Percentiles rank a stretch among this genome's conserved stretches.
Evolutionary conservation across 306 rosid species (phyloP).

Genomic region (Spatholobus suberectus): DNA sequence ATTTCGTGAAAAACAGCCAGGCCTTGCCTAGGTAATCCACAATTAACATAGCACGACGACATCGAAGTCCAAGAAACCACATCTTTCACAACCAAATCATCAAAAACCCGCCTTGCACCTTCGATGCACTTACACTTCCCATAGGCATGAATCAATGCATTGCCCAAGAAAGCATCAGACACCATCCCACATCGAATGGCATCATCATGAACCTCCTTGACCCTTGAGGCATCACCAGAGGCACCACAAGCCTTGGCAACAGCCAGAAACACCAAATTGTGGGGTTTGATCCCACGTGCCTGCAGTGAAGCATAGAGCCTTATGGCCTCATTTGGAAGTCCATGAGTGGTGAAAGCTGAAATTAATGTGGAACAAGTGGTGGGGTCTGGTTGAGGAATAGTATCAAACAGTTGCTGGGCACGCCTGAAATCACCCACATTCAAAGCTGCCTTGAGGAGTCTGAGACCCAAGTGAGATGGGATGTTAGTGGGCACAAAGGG

Average conservation of each 20-base stretch:
- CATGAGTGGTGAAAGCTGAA: conserved; percentile 51
- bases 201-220: conserved; percentile 50
- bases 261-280: conserved; percentile 44
- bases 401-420: conserved; percentile 58
- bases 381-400: conserved; percentile 54
- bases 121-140: conserved; percentile 48
- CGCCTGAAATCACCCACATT: conserved; percentile 53
- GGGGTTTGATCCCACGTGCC: conserved; percentile 40
- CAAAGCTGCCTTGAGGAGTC: conserved; percentile 39
- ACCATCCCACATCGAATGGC: conserved; percentile 44
- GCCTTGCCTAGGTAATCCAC: conserved; percentile 46
- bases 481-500: conserved; percentile 44
- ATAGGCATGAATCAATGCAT: conserved; percentile 56
- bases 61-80: conserved; percentile 58
- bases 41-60: conserved; percentile 47
- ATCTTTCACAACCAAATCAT: conserved; percentile 46
- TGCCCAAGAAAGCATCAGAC: conserved; percentile 47
- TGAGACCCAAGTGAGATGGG: conserved; percentile 50
- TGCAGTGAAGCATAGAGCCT: conserved; percentile 39
- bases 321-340: conserved; percentile 50
- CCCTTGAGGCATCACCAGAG: conserved; percentile 48
- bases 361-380: conserved; percentile 54
- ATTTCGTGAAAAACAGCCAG: conserved; percentile 44
- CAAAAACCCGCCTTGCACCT: conserved; percentile 55
- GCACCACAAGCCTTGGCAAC: conserved; percentile 58